Evolutionary conservation across 176 grass and related monocot genomes (phyloP).

Genomic region (Bonia amplexicaulis): DNA sequence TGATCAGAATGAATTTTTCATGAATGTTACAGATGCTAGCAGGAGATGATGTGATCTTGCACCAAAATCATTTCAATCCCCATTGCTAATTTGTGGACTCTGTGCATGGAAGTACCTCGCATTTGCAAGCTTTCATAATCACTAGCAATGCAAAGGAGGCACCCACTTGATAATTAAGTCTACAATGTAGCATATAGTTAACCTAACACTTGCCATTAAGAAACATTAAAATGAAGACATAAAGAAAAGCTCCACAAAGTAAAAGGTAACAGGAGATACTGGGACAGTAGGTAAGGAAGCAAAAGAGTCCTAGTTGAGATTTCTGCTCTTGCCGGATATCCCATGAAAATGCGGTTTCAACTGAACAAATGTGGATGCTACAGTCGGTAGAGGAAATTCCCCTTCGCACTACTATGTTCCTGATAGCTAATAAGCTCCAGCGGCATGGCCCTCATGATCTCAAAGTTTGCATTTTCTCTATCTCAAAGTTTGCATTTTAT

Average conservation of each 20-base stretch:
- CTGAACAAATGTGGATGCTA: slow-evolving; percentile 8
- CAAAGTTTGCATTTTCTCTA: too few relatives aligned
- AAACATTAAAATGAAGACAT: slow-evolving; percentile 21
- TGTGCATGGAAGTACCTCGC: slow-evolving; percentile 32
- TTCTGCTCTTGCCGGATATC: slow-evolving; percentile 4
- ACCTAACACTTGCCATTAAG: slow-evolving; percentile 31
- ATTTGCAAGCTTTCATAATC: slow-evolving; percentile 31
- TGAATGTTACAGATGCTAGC: slow-evolving; percentile 25
- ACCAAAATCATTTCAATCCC: slow-evolving; percentile 33
- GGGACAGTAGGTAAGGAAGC: background rate
- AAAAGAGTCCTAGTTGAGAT: slow-evolving; percentile 6
- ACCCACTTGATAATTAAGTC: slow-evolving; percentile 41
- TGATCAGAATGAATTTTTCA: background rate
- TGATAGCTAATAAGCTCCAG: background rate
- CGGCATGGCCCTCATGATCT: too few relatives aligned
- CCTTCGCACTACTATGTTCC: background rate
- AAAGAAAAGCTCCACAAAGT: slow-evolving; percentile 31
- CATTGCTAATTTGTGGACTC: slow-evolving; percentile 30
- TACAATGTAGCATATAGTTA: slow-evolving; percentile 33
- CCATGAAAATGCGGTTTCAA: background rate
- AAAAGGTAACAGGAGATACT: slow-evolving; percentile 29
- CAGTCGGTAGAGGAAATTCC: background rate
- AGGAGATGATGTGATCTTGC: slow-evolving; percentile 31
- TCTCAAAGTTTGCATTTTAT: too few relatives aligned
- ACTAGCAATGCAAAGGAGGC: slow-evolving; percentile 36